phyloP scores from a whole-genome alignment of 202 grass and related monocot species.

The Bolboschoenoplectus hybrid region DNA sequence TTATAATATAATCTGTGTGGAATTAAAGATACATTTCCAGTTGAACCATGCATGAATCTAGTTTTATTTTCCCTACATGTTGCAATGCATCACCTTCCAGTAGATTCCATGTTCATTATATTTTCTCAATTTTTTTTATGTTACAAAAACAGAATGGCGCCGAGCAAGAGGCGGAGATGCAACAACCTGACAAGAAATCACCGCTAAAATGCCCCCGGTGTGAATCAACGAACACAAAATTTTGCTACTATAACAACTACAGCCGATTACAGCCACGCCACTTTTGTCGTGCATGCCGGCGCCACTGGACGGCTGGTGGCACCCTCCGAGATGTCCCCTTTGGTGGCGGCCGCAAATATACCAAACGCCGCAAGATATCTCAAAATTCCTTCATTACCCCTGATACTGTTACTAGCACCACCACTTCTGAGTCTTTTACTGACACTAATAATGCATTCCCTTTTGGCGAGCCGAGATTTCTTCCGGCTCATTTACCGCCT shows the following conservation, averaged over 20 bases:
- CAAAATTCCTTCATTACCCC: not conserved
- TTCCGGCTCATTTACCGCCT: not conserved
- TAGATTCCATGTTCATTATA: not conserved
- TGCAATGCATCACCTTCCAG: not conserved
- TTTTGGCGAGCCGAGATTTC: not conserved
- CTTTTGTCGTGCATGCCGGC: constrained; percentile 47
- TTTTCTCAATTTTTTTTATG: not conserved
- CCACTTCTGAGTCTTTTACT: constrained; percentile 20
- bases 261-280: constrained; percentile 51
- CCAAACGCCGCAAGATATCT: constrained; percentile 39
- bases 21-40: too few species aligned
- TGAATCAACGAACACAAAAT: constrained; percentile 51
- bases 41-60: too few species aligned
- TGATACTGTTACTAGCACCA: not conserved
- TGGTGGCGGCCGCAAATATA: constrained; percentile 47
- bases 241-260: constrained; percentile 64
- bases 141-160: not conserved
- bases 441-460: not conserved
- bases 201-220: constrained; percentile 47
- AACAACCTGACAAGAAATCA: constrained; percentile 14
- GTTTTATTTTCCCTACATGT: too few species aligned
- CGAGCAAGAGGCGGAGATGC: constrained; percentile 25
- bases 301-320: constrained; percentile 54
- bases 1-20: too few species aligned
- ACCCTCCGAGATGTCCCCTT: constrained; percentile 52